Evolutionary conservation across 2,329 filamentous ascomycete species (phyloP), one percentile per base, ranked within the genome.

Genomic region (Pestalotiopsis sp.): DNA sequence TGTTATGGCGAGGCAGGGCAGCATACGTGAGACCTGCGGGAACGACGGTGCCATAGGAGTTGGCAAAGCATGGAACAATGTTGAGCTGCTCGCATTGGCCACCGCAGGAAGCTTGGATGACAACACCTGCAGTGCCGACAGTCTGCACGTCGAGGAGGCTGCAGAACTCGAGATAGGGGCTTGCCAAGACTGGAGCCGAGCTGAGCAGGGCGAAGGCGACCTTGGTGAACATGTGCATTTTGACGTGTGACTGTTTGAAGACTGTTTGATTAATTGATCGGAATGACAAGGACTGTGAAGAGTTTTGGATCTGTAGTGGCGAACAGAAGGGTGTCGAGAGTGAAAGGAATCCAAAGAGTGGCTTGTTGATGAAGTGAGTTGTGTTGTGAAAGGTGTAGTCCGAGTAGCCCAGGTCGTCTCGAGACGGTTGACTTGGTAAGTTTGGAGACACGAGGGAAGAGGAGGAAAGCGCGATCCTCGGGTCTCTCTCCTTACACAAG

Each of bases 21-120:
- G 20, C 66, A 25, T 31, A 67, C 68, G 65, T 65, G 14, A 45
- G 62, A 14, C 41, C 52, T 20, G 68, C 57, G 2, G 65, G 41
- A 6, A 66, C 41, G 13, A 70, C 41, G 12, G 36, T 45, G 14
- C 68, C 68, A 13, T 62, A 65, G 23, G 41, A 52, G 25, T 70
- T 70, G 41, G 66, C 57, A 60, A 70, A 64, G 49, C 68, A 70
- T 5, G 60, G 66, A 17, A 57, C 63, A 57, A 70, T 66, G 59
- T 70, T 64, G 56, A 70, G 66, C 31, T 66, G 39, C 23, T 68
- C 66, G 23, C 68, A 70, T 11, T 27, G 38, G 27, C 56, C 64
- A 14, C 49, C 58, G 52, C 68, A 70, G 38, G 39, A 36, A 9
- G 68, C 68, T 13, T 62, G 52, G 14, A 68, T 66, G 25, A 56